Conservation (phyloP, 2,329 filamentous ascomycete genomes). For the Biscogniauxia marginata region DNA sequence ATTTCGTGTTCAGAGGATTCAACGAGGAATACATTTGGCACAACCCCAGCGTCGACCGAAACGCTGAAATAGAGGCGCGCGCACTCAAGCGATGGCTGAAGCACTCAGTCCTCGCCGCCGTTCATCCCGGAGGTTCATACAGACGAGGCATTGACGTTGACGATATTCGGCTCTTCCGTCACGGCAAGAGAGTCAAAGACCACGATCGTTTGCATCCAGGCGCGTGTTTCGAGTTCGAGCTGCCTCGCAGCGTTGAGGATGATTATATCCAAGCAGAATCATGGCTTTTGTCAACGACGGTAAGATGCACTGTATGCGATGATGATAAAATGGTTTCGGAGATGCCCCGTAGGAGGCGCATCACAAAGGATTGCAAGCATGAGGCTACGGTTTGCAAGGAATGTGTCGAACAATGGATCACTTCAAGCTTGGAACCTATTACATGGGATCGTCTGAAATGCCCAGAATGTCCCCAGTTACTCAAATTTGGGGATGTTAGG, state of each 20-base stretch:
- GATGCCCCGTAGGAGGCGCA: conserved; percentile 27
- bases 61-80: conserved; percentile 8
- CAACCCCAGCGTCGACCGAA: conserved; percentile 8
- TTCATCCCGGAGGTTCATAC: conserved; percentile 9
- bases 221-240: conserved; percentile 30
- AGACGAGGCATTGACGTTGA: conserved; percentile 12
- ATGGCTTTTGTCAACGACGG: conserved; percentile 32
- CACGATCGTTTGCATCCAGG: conserved; percentile 23
- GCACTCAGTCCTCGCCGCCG: conserved; percentile 12
- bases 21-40: conserved; percentile 36
- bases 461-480: conserved; percentile 33
- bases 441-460: conserved; percentile 36
- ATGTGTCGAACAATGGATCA: conserved; percentile 36
- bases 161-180: conserved; percentile 19
- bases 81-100: conserved; percentile 21
- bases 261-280: conserved; percentile 32
- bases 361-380: conserved; percentile 32
- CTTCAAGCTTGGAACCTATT: conserved; percentile 28
- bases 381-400: conserved; percentile 30
- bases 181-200: conserved; percentile 14
- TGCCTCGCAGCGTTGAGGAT: conserved; percentile 27
- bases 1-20: conserved; percentile 30
- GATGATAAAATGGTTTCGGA: conserved; percentile 36
- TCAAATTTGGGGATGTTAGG: conserved; percentile 32
- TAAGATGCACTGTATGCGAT: conserved; percentile 34